Conservation (phyloP, 208 protist species). For the Trypanosoma avium region DNA sequence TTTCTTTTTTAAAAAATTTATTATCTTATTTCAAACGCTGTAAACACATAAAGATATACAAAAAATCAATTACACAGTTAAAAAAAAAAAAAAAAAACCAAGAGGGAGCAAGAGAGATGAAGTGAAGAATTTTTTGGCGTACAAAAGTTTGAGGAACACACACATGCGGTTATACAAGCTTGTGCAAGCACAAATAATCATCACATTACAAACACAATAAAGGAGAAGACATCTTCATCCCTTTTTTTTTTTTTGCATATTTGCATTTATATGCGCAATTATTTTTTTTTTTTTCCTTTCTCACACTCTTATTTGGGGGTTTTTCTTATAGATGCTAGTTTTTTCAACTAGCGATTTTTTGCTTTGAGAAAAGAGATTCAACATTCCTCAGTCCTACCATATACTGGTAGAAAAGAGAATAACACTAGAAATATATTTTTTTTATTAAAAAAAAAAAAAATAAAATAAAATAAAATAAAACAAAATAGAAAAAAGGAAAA, state of each 20-base stretch:
- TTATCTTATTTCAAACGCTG: not conserved
- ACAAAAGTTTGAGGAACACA: not conserved
- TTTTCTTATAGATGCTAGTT: no score
- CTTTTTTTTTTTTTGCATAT: no score
- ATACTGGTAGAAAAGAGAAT: no score
- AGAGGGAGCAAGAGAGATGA: no score
- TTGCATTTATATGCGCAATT: no score
- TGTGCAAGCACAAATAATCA: not conserved
- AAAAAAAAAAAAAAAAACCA: constrained; percentile 1
- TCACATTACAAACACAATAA: not conserved
- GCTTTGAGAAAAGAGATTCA: no score
- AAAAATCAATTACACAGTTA: not conserved
- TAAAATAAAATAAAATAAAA: not conserved
- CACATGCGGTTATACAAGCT: not conserved
- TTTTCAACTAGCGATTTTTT: no score
- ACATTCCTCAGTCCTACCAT: no score
- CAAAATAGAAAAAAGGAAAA: not conserved
- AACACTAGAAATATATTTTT: no score
- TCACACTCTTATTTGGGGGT: no score
- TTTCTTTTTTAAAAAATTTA: no score
- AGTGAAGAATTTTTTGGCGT: not conserved
- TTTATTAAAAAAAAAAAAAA: not conserved
- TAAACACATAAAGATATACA: constrained; percentile 1
- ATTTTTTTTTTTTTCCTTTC: no score
- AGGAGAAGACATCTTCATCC: not conserved